Percentiles rank a stretch among this genome's conserved stretches.
phyloP scores from a whole-genome alignment of 2,329 filamentous ascomycete genomes.

The Laburnicola sp. region DNA sequence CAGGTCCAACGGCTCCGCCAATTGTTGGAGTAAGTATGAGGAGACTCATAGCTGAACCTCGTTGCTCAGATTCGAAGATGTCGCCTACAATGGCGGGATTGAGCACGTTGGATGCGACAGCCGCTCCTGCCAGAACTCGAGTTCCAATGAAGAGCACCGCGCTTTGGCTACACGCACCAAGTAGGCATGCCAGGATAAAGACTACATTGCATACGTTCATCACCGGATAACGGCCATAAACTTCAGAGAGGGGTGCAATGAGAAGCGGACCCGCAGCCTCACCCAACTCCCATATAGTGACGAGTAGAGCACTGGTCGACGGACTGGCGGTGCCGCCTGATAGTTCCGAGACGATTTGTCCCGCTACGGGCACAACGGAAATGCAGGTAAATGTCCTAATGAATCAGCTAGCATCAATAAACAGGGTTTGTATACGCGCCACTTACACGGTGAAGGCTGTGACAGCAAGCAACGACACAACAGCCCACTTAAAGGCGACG shows the following conservation, averaged over 20 bases:
- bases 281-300: constrained; percentile 28
- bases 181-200: constrained; percentile 63
- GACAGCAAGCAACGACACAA: constrained; percentile 38
- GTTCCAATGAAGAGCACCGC: constrained; percentile 60
- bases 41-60: constrained; percentile 5
- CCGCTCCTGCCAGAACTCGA: constrained; percentile 48
- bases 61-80: constrained; percentile 9
- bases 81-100: constrained; percentile 51
- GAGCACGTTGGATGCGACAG: constrained; percentile 61
- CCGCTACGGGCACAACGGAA: constrained; percentile 41
- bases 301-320: constrained; percentile 17
- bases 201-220: constrained; percentile 58
- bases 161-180: constrained; percentile 60
- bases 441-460: constrained; percentile 44
- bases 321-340: constrained; percentile 27
- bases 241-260: constrained; percentile 25
- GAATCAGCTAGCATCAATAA: constrained; percentile 12
- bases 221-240: constrained; percentile 23
- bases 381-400: constrained; percentile 45
- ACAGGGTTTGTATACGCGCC: background rate
- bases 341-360: constrained; percentile 37
- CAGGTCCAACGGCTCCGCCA: constrained; percentile 44
- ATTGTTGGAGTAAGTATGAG: constrained; percentile 53
- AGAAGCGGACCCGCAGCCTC: constrained; percentile 23
- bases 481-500: constrained; percentile 34